Percentiles rank a stretch among this genome's conserved stretches.
These are phyloP conservation scores for Sclerotinia minor DNA, from an alignment of 2,329 filamentous ascomycete genomes.

Conservation along the genomic window DNA sequence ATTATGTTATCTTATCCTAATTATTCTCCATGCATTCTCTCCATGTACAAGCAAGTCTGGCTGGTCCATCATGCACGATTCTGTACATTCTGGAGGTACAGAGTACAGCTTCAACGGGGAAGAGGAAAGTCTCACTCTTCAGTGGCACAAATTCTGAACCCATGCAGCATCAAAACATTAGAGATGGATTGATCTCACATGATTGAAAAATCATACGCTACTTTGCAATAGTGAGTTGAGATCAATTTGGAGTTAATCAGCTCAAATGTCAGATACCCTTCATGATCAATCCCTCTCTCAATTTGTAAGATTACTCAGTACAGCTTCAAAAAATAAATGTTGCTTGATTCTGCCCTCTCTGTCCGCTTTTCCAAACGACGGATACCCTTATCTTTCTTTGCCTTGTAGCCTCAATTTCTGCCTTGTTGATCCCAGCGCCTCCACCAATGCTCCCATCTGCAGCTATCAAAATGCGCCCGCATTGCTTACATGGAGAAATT, in stretches of 20 bases:
- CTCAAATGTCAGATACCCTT: not conserved
- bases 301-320: no score
- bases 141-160: not conserved
- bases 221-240: not conserved
- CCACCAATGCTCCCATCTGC: not conserved
- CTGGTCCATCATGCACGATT: not conserved
- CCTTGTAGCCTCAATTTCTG: constrained; percentile 18
- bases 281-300: not conserved
- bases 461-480: constrained; percentile 14
- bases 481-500: constrained; percentile 4
- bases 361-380: no score
- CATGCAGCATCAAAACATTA: not conserved
- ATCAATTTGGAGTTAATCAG: no score
- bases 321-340: not conserved
- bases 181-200: not conserved
- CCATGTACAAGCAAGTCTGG: not conserved
- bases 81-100: not conserved
- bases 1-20: not conserved
- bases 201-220: not conserved
- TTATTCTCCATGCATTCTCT: no score
- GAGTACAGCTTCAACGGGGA: constrained; percentile 5
- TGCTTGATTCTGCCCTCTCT: not conserved
- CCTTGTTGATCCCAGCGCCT: not conserved
- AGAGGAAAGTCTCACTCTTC: not conserved
- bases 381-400: not conserved